Evolutionary conservation across 169 alveolate genomes (phyloP), one percentile per base, ranked within the genome.

Genomic region (Plasmodium relictum): DNA sequence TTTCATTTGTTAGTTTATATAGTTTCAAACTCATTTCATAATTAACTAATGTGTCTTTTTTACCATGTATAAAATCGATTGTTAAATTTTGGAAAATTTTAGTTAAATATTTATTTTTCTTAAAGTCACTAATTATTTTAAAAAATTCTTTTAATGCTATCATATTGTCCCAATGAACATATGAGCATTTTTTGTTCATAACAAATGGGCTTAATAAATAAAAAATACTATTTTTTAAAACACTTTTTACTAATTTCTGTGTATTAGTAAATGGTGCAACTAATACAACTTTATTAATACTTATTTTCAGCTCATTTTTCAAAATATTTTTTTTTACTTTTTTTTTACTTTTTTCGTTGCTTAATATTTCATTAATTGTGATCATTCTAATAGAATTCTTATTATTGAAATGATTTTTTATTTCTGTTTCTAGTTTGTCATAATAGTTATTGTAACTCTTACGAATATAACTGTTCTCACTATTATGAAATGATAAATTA

Each of bases 181-280:
- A 83, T 10, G 80, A 62, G 31, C 91, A 83, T 56, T 66, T 83
- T 54, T 83, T 83, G 24, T 83, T 83, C 91, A 83, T 83, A 56
- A 83, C 48, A 68, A 83, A 83, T 10, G 73, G 66, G 37, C 91
- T 83, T 39, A 83, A 71, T 42, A 83, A 41, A 45, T 66, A 83
- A 0, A 83, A 39, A 10, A 83, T 62, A 83, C 91, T 83, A 44
- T 83, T 83, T 14, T 62, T 83, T 39, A 83, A 39, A 6, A 83
- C 68, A 62, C 85, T 69, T 54, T 83, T 83, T 26, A 83, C 91
- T 48, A 83, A 58, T 41, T 83, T 68, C 26, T 83, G 91, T n/a
- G 91, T 83, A 44, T 83, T 83, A 8, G 91, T 83, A 56, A 83
- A 83, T 54, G 91, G 91, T 20, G 91, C 91, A 54, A 83, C 39